Conservation (phyloP, 345 rosid species). For the Nasturtium officinale region DNA sequence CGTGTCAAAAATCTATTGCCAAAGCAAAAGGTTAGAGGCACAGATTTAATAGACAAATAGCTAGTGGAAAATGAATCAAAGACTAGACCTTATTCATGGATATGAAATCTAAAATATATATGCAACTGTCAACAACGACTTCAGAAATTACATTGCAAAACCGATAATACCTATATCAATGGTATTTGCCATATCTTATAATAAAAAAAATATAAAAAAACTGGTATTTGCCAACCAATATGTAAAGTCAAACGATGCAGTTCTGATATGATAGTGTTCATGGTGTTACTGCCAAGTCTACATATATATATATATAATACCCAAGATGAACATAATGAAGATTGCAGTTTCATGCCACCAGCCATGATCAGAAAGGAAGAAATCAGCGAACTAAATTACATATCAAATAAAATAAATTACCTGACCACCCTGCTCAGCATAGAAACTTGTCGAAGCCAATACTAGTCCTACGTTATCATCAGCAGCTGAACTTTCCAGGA, state of each 20-base stretch:
- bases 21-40: conserved; percentile 31
- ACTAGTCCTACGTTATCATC: conserved; percentile 72
- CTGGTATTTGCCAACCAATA: conserved; percentile 1
- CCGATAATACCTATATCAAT: neutral
- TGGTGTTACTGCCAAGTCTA: neutral
- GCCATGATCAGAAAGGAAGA: conserved; percentile 13
- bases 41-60: neutral
- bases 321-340: neutral
- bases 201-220: too few species aligned
- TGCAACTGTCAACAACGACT: neutral
- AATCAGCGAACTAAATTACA: conserved; percentile 11
- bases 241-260: neutral
- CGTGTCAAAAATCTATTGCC: conserved; percentile 75
- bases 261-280: conserved; percentile 13
- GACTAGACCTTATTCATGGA: conserved; percentile 1
- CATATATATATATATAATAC: neutral
- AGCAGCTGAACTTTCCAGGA: conserved; percentile 54
- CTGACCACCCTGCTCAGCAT: conserved; percentile 99
- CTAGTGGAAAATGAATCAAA: conserved; percentile 5
- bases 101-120: conserved; percentile 1
- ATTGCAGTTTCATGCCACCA: conserved; percentile 5
- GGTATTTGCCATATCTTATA: conserved; percentile 5
- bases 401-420: conserved; percentile 43
- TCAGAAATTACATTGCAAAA: conserved; percentile 9
- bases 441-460: conserved; percentile 80